Base-by-base conservation (phyloP, 345 rosid genomes). In the Lenwebbia sp. region DNA sequence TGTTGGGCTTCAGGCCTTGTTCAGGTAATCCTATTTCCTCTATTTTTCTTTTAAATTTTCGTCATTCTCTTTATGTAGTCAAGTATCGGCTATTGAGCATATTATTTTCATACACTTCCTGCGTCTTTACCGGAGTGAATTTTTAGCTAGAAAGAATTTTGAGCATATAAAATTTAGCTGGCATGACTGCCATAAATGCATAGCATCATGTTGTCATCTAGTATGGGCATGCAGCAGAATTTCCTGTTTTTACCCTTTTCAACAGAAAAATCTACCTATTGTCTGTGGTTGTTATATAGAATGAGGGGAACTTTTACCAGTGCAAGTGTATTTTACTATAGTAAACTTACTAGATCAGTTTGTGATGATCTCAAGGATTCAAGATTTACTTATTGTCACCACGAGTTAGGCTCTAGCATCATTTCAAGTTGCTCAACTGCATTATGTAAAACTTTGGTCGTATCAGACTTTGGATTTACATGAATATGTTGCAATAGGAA, bases 1-100 rank as follows among this genome's bases (percentile, higher is more conserved):
- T 84, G 90, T 85, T 52, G 92, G 90, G 51, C 91, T 93, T 78
- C 96, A 93, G 90, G 91, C 95, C 21, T 88, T 91, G 86, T 92
- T 93, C 70, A 91, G 94, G 97, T 93, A 85, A 62, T 83, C 65
- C 50, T 75, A 33, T 81, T 85, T 82, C 54, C 41, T 47, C 9
- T 47, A 47, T 9, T 6, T 30, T 83, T 15, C 13, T 54, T 23
- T 37, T 7, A 33, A 49, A 56, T 82, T 62, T 25, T 23, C 51
- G 13, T n/a, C 60, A 37, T 85, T 62, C 83, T 78, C 75, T 47
- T 70, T 33, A 65, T 30, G 44, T 53, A 28, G 30, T 83, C 75
- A 41, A 53, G 85, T 37, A 70, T 5, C 40, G 26, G 60, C 44
- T 83, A 19, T 53, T 83, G 40, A 50, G 44, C 5, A 53, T 23